These are phyloP conservation scores for Spergularia marina DNA, from an alignment of 148 eudicot species.

Conservation along the genomic window DNA sequence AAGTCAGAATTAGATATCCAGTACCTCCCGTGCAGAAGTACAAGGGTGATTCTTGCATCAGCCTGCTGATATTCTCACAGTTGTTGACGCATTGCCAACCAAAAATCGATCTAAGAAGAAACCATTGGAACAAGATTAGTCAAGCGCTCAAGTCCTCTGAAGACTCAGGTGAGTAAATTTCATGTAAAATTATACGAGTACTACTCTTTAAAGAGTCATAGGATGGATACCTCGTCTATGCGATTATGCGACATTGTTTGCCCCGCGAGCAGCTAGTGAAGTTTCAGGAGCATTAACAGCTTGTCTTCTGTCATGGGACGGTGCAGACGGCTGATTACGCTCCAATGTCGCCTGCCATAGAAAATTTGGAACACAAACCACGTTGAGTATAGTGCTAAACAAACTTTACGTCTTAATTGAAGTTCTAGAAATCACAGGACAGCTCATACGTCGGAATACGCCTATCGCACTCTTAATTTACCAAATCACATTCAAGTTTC, in stretches of 20 bases:
- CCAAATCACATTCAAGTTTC: no score
- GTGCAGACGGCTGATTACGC: slow-evolving; percentile 24
- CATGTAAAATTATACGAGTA: background rate
- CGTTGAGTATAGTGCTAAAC: no score
- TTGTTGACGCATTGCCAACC: background rate
- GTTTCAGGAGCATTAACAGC: slow-evolving; percentile 27
- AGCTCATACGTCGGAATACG: no score
- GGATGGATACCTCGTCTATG: slow-evolving; percentile 29
- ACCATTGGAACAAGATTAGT: background rate
- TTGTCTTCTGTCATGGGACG: slow-evolving; percentile 29
- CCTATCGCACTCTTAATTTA: no score
- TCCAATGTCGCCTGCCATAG: slow-evolving; percentile 32
- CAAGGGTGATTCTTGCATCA: background rate
- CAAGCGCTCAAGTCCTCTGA: background rate
- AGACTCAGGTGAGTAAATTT: background rate
- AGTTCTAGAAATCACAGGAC: no score
- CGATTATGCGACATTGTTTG: slow-evolving; percentile 15
- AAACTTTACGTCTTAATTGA: no score
- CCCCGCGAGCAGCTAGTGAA: slow-evolving; percentile 14
- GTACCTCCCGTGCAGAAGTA: background rate
- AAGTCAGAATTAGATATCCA: background rate
- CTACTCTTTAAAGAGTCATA: background rate
- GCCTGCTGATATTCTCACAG: background rate
- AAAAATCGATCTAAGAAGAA: background rate
- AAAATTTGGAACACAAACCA: background rate